Percentiles rank a stretch among this genome's conserved stretches.
phyloP scores from a whole-genome alignment of 257 asterid genomes.

The Solanum peruvianum region DNA sequence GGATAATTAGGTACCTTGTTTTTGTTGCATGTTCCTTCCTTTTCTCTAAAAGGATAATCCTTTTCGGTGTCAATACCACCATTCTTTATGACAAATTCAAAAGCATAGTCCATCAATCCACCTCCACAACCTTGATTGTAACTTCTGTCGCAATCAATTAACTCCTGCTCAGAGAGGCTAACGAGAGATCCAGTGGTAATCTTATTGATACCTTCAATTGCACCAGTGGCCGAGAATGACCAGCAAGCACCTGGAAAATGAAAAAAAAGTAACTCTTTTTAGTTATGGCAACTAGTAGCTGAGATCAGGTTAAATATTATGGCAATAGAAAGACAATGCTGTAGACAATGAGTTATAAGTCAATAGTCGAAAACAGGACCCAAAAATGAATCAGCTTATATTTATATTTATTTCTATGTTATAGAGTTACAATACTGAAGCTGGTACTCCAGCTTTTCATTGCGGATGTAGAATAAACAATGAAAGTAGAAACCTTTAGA shows the following conservation, averaged over 20 bases:
- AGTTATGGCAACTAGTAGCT: background rate
- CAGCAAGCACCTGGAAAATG: slow-evolving; percentile 76
- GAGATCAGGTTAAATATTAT: background rate
- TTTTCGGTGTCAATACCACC: slow-evolving; percentile 79
- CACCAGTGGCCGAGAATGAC: slow-evolving; percentile 98
- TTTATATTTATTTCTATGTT: background rate
- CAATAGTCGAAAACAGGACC: background rate
- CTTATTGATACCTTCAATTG: slow-evolving; percentile 85
- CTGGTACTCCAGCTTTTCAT: background rate
- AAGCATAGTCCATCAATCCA: slow-evolving; percentile 91
- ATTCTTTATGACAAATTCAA: slow-evolving; percentile 51
- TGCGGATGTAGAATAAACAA: background rate
- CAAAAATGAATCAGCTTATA: background rate
- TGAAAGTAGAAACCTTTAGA: background rate
- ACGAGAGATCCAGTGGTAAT: slow-evolving; percentile 68
- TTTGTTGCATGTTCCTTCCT: slow-evolving; percentile 48
- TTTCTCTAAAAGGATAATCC: slow-evolving; percentile 64
- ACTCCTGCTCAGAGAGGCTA: slow-evolving; percentile 92
- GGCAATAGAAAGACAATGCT: background rate
- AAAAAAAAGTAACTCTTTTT: background rate
- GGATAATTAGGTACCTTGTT: slow-evolving; percentile 35
- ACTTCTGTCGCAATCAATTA: slow-evolving; percentile 75
- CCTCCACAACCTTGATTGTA: slow-evolving; percentile 81
- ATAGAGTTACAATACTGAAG: background rate
- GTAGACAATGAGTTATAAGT: background rate